Evolutionary conservation across 495 filamentous ascomycete genomes (phyloP).

Genomic region (Wilcoxina mikolae): DNA sequence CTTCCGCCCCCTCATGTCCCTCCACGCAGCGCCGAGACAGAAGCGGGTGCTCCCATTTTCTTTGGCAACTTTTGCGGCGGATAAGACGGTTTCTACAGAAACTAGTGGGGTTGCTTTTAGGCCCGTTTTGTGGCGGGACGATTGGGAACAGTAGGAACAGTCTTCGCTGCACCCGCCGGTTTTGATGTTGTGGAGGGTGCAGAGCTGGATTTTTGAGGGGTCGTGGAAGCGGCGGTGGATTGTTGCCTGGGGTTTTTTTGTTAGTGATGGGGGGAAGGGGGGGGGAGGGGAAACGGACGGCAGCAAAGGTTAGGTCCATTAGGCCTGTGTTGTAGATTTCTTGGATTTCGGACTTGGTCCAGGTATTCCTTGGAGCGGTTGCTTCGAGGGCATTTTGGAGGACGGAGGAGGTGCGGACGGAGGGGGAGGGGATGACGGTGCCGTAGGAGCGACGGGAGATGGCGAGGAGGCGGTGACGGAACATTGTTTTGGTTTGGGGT

Average conservation of each 20-base stretch:
- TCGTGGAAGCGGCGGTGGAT: conserved; percentile 70
- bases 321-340: conserved; percentile 64
- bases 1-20: conserved; percentile 81
- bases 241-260: conserved; percentile 37
- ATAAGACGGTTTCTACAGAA: conserved; percentile 60
- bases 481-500: no score
- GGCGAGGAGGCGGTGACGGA: no score
- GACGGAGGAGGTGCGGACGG: neutral
- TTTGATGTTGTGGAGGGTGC: conserved; percentile 88
- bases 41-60: conserved; percentile 69
- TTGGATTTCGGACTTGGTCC: conserved; percentile 63
- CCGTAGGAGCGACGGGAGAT: no score
- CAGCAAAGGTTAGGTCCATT: conserved; percentile 57
- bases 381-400: conserved; percentile 43
- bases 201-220: conserved; percentile 66
- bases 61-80: conserved; percentile 58
- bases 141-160: conserved; percentile 80
- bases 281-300: conserved; percentile 37
- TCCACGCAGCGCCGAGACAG: conserved; percentile 85
- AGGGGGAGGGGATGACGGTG: no score
- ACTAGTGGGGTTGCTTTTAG: conserved; percentile 63
- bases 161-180: conserved; percentile 82
- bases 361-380: conserved; percentile 46
- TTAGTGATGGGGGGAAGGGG: neutral
- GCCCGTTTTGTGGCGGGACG: conserved; percentile 59